Evolutionary conservation across 805 yeast genomes (phyloP).

Genomic region (Phaffomyces thermotolerans): DNA sequence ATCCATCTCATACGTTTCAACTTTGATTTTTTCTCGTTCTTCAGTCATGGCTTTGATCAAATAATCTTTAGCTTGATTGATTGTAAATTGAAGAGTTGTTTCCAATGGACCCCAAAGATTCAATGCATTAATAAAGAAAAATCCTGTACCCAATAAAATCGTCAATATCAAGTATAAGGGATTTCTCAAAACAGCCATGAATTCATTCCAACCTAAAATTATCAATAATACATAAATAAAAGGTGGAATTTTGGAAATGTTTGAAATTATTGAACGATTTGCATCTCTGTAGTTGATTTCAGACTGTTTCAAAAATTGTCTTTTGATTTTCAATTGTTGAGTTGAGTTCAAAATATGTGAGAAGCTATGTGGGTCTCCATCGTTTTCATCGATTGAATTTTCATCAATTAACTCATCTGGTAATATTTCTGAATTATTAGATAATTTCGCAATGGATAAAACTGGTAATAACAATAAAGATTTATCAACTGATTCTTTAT

Average conservation of each 20-base stretch:
- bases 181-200: constrained; percentile 77
- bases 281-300: constrained; percentile 83
- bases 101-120: constrained; percentile 75
- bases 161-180: constrained; percentile 71
- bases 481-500: constrained; percentile 47
- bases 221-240: constrained; percentile 69
- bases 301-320: constrained; percentile 63
- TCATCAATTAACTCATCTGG: constrained; percentile 47
- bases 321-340: constrained; percentile 49
- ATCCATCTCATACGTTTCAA: constrained; percentile 25
- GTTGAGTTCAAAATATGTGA: constrained; percentile 49
- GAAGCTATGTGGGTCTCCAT: constrained; percentile 38
- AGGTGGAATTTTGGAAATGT: constrained; percentile 73
- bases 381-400: constrained; percentile 30
- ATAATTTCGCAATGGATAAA: constrained; percentile 42
- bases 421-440: constrained; percentile 46
- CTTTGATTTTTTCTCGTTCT: constrained; percentile 26
- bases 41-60: constrained; percentile 53
- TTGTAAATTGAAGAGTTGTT: constrained; percentile 50
- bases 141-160: constrained; percentile 49
- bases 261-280: constrained; percentile 74
- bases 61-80: constrained; percentile 45
- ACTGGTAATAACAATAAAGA: constrained; percentile 56
- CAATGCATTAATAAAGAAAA: constrained; percentile 60
- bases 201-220: constrained; percentile 92